Conservation (phyloP, 371 early-diverging fungal genomes). For the Funneliformis caledonium region DNA sequence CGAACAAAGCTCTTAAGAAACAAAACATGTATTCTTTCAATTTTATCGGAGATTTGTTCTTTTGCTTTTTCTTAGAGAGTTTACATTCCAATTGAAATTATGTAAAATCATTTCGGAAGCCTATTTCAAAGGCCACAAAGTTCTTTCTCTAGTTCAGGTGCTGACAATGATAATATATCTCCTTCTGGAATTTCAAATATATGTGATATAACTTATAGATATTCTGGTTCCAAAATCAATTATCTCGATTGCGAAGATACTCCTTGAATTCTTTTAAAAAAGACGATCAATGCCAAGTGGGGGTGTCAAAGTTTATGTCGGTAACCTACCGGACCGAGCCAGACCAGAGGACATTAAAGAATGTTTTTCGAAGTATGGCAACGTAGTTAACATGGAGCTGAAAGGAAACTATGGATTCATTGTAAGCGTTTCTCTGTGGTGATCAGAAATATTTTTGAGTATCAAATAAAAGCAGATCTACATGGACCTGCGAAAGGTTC, state of each 20-base stretch:
- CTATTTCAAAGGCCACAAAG: background rate
- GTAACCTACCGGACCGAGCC: conserved; percentile 39
- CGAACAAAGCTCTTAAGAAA: background rate
- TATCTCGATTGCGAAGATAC: background rate
- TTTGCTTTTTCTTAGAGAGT: too few species aligned
- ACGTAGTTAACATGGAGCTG: conserved; percentile 39
- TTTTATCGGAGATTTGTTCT: too few species aligned
- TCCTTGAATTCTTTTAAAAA: background rate
- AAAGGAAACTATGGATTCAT: conserved; percentile 41
- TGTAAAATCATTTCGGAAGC: background rate
- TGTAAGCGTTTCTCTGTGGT: conserved; percentile 35
- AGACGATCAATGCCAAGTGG: conserved; percentile 9
- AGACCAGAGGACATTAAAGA: conserved; percentile 42
- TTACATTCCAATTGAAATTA: too few species aligned
- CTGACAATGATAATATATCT: conserved; percentile 6
- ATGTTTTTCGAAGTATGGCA: conserved; percentile 40
- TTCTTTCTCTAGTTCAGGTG: conserved; percentile 1
- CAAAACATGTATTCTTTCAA: too few species aligned
- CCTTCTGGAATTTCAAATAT: conserved; percentile 11
- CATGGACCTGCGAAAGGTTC: background rate
- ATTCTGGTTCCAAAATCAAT: conserved; percentile 16
- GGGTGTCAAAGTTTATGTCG: conserved; percentile 41
- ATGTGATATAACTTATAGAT: conserved; percentile 5
- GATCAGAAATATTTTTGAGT: background rate
- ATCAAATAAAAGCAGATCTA: background rate